These are phyloP conservation scores for Podila minutissima DNA, from an alignment of 192 early-diverging fungal genomes.

Conservation along the genomic window DNA sequence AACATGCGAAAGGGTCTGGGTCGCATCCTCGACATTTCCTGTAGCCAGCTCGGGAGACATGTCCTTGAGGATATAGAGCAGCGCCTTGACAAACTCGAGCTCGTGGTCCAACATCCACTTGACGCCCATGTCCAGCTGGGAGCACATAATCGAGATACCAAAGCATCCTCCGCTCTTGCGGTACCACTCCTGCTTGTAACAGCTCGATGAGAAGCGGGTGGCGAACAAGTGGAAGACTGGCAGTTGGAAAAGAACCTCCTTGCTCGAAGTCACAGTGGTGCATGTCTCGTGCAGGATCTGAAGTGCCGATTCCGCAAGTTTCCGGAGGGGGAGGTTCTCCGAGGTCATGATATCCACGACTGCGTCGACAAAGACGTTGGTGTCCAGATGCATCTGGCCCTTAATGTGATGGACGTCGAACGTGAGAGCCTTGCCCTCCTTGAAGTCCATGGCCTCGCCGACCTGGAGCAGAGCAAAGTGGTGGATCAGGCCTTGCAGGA, in stretches of 20 bases:
- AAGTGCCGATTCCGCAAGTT: slow-evolving; percentile 74
- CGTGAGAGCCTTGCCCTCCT: slow-evolving; percentile 56
- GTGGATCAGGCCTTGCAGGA: slow-evolving; percentile 72
- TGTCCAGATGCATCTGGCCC: slow-evolving; percentile 60
- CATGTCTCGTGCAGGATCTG: slow-evolving; percentile 70
- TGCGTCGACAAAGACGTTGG: slow-evolving; percentile 80
- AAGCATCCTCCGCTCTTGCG: slow-evolving; percentile 90
- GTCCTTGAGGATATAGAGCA: slow-evolving; percentile 97
- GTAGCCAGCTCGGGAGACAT: slow-evolving; percentile 79
- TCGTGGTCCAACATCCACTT: slow-evolving; percentile 96
- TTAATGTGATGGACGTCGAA: slow-evolving; percentile 61
- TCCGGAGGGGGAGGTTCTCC: slow-evolving; percentile 65
- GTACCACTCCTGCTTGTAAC: slow-evolving; percentile 90
- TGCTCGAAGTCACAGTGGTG: slow-evolving; percentile 62
- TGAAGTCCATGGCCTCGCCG: slow-evolving; percentile 70
- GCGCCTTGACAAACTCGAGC: slow-evolving; percentile 91
- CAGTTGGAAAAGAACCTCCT: slow-evolving; percentile 69
- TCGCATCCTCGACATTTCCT: slow-evolving; percentile 78
- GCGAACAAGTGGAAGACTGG: slow-evolving; percentile 84
- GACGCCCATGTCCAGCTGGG: slow-evolving; percentile 84
- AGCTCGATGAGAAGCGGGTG: slow-evolving; percentile 87
- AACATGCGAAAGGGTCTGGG: slow-evolving; percentile 75
- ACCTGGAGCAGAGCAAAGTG: slow-evolving; percentile 83
- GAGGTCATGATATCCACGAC: slow-evolving; percentile 83
- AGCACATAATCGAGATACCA: slow-evolving; percentile 87